phyloP scores from a whole-genome alignment of 2,329 filamentous ascomycete genomes.

The Colletotrichum sp. region DNA sequence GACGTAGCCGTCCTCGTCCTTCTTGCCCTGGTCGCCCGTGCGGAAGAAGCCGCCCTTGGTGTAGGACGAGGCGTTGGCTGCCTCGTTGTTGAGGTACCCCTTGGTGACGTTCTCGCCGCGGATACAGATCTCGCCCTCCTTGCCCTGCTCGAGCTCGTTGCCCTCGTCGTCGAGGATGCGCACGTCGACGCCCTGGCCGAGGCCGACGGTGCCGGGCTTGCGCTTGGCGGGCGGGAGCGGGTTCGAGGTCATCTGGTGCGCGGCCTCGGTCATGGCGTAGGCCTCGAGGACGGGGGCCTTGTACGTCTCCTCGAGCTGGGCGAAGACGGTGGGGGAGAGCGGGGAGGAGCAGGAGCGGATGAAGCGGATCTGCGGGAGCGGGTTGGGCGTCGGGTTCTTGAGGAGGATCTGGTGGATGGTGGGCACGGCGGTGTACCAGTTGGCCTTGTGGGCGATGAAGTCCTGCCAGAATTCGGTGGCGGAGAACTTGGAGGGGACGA shows the following conservation, averaged over 20 bases:
- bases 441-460: constrained; percentile 75
- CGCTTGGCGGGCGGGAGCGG: constrained; percentile 73
- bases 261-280: constrained; percentile 91
- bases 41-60: constrained; percentile 82
- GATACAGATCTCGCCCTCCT: constrained; percentile 84
- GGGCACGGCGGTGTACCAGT: constrained; percentile 93
- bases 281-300: constrained; percentile 85
- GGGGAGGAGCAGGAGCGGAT: constrained; percentile 88
- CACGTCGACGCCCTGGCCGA: constrained; percentile 84
- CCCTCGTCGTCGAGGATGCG: constrained; percentile 76
- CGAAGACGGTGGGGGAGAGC: constrained; percentile 80
- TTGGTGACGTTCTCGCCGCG: constrained; percentile 82
- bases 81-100: constrained; percentile 83
- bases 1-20: constrained; percentile 81
- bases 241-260: constrained; percentile 85
- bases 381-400: constrained; percentile 71
- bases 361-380: constrained; percentile 78
- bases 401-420: constrained; percentile 92
- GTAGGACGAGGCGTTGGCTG: constrained; percentile 77
- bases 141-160: constrained; percentile 70
- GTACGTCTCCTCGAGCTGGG: constrained; percentile 78
- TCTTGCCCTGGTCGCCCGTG: constrained; percentile 85
- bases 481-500: constrained; percentile 82
- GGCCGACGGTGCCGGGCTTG: constrained; percentile 81
- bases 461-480: constrained; percentile 83